Conservation (phyloP, 352 stramenopile species). For the Pythium dissotocum region DNA sequence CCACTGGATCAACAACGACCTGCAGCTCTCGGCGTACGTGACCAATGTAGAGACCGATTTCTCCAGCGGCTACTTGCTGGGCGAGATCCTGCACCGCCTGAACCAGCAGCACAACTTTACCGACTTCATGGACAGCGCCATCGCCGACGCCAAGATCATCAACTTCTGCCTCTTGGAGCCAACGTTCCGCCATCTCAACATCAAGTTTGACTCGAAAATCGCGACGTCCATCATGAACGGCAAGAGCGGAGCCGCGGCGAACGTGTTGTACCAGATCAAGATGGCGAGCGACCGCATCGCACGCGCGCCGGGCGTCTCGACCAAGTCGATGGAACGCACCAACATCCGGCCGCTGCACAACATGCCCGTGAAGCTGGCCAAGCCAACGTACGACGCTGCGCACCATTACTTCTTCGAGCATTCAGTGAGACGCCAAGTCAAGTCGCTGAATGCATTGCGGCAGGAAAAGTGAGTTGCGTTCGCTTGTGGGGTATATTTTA, state of each 20-base stretch:
- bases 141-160: slow-evolving; percentile 81
- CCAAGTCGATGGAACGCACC: slow-evolving; percentile 45
- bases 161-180: slow-evolving; percentile 90
- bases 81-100: slow-evolving; percentile 79
- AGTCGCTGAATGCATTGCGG: slow-evolving; percentile 47
- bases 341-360: slow-evolving; percentile 63
- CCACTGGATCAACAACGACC: slow-evolving; percentile 82
- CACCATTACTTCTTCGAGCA: slow-evolving; percentile 72
- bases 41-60: slow-evolving; percentile 76
- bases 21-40: slow-evolving; percentile 66
- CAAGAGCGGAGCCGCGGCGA: slow-evolving; percentile 49
- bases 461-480: slow-evolving; percentile 45
- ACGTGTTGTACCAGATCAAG: slow-evolving; percentile 90
- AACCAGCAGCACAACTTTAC: slow-evolving; percentile 90
- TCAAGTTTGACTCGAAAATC: slow-evolving; percentile 77
- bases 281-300: slow-evolving; percentile 47
- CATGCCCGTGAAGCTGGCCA: slow-evolving; percentile 53
- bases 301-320: slow-evolving; percentile 52
- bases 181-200: slow-evolving; percentile 62
- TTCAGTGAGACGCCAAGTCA: slow-evolving; percentile 59
- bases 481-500: not conserved
- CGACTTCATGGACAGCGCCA: slow-evolving; percentile 74
- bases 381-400: slow-evolving; percentile 52
- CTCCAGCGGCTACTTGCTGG: slow-evolving; percentile 83
- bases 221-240: slow-evolving; percentile 85